These are phyloP conservation scores for Saturnispora mendoncae DNA, from an alignment of 805 yeast species.

Conservation along the genomic window DNA sequence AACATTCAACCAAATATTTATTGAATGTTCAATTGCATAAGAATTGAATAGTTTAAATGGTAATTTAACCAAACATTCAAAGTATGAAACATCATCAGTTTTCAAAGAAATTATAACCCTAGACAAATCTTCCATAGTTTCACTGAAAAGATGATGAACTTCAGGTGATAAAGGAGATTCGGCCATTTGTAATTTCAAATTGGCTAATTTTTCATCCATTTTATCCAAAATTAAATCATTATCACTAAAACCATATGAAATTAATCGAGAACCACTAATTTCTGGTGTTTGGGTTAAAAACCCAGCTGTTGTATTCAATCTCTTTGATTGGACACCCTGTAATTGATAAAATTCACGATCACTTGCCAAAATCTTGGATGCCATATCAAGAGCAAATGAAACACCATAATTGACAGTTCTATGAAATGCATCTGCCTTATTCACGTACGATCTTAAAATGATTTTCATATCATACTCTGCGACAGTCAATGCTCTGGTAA, in stretches of 20 bases:
- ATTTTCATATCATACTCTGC: constrained; percentile 71
- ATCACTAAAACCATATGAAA: constrained; percentile 27
- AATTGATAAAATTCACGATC: constrained; percentile 57
- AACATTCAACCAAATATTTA: constrained; percentile 73
- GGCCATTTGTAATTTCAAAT: constrained; percentile 7
- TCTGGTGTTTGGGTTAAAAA: constrained; percentile 72
- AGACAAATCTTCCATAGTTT: constrained; percentile 35
- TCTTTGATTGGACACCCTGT: constrained; percentile 24
- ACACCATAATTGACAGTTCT: constrained; percentile 61
- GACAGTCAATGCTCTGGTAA: constrained; percentile 43
- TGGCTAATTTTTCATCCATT: constrained; percentile 11
- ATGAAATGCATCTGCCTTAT: constrained; percentile 26
- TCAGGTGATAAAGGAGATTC: not conserved
- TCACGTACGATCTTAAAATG: constrained; percentile 67
- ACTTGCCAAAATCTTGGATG: constrained; percentile 57
- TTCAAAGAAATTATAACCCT: constrained; percentile 33
- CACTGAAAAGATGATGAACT: constrained; percentile 29
- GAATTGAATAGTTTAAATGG: constrained; percentile 66
- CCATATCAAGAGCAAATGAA: constrained; percentile 85
- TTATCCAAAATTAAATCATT: constrained; percentile 23
- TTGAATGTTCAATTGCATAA: constrained; percentile 51
- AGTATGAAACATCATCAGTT: constrained; percentile 37
- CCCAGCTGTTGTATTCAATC: constrained; percentile 54
- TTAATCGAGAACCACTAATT: constrained; percentile 30
- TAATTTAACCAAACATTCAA: constrained; percentile 47